These are phyloP conservation scores for Margaritispora aquatica DNA, from an alignment of 495 filamentous ascomycete species.

Conservation along the genomic window DNA sequence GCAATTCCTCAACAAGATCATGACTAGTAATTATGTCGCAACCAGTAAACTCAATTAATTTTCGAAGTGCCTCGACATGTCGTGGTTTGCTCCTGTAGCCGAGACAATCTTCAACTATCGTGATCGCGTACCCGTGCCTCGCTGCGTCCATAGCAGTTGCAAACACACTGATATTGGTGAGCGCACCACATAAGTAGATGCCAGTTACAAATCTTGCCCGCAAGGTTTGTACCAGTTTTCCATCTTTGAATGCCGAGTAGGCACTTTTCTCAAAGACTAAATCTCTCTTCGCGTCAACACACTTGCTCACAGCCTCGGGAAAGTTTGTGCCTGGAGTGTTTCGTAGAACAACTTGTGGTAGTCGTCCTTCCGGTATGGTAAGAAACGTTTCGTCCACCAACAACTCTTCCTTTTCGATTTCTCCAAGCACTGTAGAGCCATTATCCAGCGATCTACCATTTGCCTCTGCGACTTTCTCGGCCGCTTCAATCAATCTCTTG, in stretches of 20 bases:
- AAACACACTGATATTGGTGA: constrained; percentile 84
- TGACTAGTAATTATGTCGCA: constrained; percentile 55
- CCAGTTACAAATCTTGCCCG: constrained; percentile 79
- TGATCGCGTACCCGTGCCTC: constrained; percentile 76
- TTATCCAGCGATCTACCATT: constrained; percentile 3
- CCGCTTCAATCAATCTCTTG: constrained; percentile 1
- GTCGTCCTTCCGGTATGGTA: constrained; percentile 32
- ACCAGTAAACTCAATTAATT: constrained; percentile 71
- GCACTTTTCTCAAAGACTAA: constrained; percentile 68
- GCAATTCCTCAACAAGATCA: constrained; percentile 41
- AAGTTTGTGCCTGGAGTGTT: constrained; percentile 65
- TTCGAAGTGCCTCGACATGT: constrained; percentile 68
- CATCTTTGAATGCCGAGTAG: constrained; percentile 83
- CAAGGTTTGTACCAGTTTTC: constrained; percentile 61
- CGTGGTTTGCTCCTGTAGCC: constrained; percentile 69
- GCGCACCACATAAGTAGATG: constrained; percentile 84
- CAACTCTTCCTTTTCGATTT: constrained; percentile 19
- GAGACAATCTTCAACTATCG: constrained; percentile 82
- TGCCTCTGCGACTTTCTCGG: constrained; percentile 4
- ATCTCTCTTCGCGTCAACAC: constrained; percentile 54
- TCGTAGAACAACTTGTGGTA: constrained; percentile 51
- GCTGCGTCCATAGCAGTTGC: constrained; percentile 91
- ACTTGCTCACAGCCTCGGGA: constrained; percentile 46
- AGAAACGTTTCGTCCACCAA: constrained; percentile 55
- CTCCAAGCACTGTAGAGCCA: constrained; percentile 11